Evolutionary conservation across 495 filamentous ascomycete genomes (phyloP), one percentile per base, ranked within the genome.

Genomic region (Evansstolkia leycettana): DNA sequence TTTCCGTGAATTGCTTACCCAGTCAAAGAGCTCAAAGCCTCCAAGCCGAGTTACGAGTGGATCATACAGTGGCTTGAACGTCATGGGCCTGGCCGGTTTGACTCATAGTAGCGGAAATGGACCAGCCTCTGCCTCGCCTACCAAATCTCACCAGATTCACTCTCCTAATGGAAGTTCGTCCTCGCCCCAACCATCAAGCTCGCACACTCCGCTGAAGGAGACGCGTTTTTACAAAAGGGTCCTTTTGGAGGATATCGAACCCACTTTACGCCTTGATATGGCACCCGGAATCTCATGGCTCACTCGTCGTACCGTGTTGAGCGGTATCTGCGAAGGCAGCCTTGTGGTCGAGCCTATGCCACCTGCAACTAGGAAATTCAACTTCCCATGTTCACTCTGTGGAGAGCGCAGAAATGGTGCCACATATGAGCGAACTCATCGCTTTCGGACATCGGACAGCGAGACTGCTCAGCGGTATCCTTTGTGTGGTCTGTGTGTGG

Each of bases 201-300:
- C 53, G 14, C 55, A 60, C 28, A 58, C 65, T 14, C 68, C 76
- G 7, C 59, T 98, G 29, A 93, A 93, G 48, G 90, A 95, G 36
- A 85, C 81, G 2, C 82, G 80, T 41, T 96, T 94, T 54, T 98
- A 87, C 58, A 98, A 98, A 57, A 76, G 90, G 14, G 74, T 71
- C 5, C 56, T 94, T 9, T 64, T 73, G 34, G 90, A 98, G 54
- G 90, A 96, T 57, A 82, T 98, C 36, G 90, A 98, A 57, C 90
- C 90, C 2, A 93, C 90, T 0, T 59, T 98, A 13, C 74, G 90
- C 27, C 71, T 96, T 3, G 90, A 98, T 57, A 69, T 71, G 4
- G 84, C 90, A 0, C 89, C 90, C 1, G 87, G 88, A 0, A 75
- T 98, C 25, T 92, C 85, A 14, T 98, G 88, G 84, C 72, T 96